Conservation (phyloP, 2,329 filamentous ascomycete genomes). For the Fusarium subglutinans region DNA sequence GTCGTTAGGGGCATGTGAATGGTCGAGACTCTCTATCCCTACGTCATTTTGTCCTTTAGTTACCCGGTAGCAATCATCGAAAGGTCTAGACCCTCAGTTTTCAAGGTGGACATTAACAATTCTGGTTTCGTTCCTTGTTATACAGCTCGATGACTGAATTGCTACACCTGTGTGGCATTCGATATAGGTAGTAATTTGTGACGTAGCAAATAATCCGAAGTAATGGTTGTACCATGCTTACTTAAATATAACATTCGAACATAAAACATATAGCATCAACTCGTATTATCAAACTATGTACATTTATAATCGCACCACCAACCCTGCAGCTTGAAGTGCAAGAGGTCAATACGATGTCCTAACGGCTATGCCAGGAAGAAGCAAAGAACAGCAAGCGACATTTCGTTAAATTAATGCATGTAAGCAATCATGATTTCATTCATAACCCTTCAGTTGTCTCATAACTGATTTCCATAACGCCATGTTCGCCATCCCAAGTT, state of each 20-base stretch:
- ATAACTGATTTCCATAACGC: conserved; percentile 19
- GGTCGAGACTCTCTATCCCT: background rate
- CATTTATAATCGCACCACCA: background rate
- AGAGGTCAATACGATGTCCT: background rate
- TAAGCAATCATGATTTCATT: conserved; percentile 4
- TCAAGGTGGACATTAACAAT: background rate
- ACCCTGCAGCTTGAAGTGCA: background rate
- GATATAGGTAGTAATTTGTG: background rate
- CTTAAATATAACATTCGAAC: background rate
- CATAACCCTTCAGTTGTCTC: background rate
- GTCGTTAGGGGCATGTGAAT: background rate
- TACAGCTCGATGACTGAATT: background rate
- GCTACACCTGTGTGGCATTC: background rate
- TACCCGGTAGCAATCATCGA: background rate
- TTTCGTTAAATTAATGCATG: background rate
- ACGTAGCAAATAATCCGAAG: background rate
- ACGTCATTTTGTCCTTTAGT: background rate
- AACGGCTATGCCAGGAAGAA: background rate
- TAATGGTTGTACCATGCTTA: background rate
- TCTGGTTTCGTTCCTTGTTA: background rate
- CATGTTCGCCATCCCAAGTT: conserved; percentile 23
- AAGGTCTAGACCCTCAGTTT: background rate
- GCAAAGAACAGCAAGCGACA: conserved; percentile 2
- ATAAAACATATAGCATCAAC: too few species aligned
- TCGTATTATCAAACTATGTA: background rate